Conservation (phyloP, 2,329 filamentous ascomycete genomes). For the Aspergillus niger region DNA sequence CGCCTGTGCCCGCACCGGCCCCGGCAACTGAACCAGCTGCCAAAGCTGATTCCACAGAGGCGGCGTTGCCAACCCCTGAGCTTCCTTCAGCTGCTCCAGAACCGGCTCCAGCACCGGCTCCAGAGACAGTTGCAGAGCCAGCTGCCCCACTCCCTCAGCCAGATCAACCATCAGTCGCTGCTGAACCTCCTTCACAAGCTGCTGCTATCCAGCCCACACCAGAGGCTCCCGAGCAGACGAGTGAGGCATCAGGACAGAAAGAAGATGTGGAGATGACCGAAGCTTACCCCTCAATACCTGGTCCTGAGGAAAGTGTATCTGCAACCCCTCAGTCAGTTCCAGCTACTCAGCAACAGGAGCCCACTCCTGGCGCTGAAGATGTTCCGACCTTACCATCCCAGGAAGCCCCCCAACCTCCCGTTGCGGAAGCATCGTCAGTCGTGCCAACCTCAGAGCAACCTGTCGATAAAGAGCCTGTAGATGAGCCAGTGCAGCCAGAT, state of each 20-base stretch:
- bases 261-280: slow-evolving; percentile 25
- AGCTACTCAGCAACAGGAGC: not conserved
- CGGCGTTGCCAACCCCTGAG: slow-evolving; percentile 4
- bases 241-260: not conserved
- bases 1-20: slow-evolving; percentile 12
- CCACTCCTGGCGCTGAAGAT: not conserved
- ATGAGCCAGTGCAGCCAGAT: slow-evolving; percentile 14
- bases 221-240: not conserved
- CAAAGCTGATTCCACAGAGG: slow-evolving; percentile 9
- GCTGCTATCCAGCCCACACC: slow-evolving; percentile 2
- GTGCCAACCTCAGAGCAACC: slow-evolving; percentile 3
- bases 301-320: not conserved
- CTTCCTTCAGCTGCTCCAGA: not conserved
- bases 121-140: slow-evolving; percentile 10
- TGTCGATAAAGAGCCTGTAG: not conserved
- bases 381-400: slow-evolving; percentile 9
- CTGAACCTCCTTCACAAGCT: slow-evolving; percentile 5
- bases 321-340: slow-evolving; percentile 3
- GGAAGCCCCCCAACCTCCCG: not conserved
- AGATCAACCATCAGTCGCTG: not conserved
- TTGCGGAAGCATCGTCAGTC: not conserved
- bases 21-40: slow-evolving; percentile 16
- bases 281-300: slow-evolving; percentile 6
- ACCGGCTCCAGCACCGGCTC: not conserved
- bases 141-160: not conserved